These are phyloP conservation scores for Nidula niveotomentosa DNA, from an alignment of 1,284 basidiomycete genomes.

Conservation along the genomic window DNA sequence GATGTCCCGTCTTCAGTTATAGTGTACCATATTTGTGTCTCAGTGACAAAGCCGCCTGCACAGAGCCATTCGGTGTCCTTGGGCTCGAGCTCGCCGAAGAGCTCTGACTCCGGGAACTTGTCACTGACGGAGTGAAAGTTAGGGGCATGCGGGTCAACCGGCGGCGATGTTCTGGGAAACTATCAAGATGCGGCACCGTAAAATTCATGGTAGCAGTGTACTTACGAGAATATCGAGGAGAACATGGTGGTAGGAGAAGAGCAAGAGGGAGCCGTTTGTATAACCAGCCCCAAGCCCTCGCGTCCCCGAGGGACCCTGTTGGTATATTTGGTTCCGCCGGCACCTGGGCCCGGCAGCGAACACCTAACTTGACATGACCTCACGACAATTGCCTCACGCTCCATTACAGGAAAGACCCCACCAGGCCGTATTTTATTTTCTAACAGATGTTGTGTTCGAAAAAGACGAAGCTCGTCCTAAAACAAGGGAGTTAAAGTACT, in stretches of 20 bases:
- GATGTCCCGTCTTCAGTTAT: constrained; percentile 82
- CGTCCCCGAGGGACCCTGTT: no score
- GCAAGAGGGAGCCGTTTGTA: constrained; percentile 4
- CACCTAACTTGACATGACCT: no score
- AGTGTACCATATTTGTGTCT: constrained; percentile 92
- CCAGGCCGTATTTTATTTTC: no score
- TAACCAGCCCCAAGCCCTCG: no score
- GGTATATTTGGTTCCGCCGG: no score
- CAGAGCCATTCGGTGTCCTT: constrained; percentile 86
- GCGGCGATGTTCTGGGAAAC: constrained; percentile 43
- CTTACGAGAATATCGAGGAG: constrained; percentile 72
- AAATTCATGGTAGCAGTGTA: constrained; percentile 15
- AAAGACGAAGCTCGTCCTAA: no score
- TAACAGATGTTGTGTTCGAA: no score
- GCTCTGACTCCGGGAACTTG: constrained; percentile 48
- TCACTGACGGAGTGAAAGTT: constrained; percentile 82
- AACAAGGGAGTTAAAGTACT: no score
- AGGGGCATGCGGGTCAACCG: constrained; percentile 62
- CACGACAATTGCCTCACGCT: no score
- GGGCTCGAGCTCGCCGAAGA: constrained; percentile 70
- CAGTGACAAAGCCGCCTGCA: constrained; percentile 84
- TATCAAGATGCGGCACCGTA: background rate
- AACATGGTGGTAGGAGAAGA: constrained; percentile 53
- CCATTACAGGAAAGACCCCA: no score
- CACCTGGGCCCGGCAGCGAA: no score